These are phyloP conservation scores for Xanthoconium separans DNA, from an alignment of 1,284 basidiomycete genomes.

Conservation along the genomic window DNA sequence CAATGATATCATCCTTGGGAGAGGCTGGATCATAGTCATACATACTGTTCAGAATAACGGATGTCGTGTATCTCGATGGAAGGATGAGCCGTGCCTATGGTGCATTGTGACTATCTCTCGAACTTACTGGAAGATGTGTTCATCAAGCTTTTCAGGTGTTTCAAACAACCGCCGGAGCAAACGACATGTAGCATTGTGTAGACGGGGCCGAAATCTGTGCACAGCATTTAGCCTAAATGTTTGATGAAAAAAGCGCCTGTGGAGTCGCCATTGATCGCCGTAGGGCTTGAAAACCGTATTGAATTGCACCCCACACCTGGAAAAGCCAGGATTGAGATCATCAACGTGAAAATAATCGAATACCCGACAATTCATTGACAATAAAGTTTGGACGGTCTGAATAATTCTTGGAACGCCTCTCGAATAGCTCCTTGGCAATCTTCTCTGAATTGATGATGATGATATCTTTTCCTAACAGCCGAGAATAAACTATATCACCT, in stretches of 20 bases:
- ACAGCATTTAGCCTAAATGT: not conserved
- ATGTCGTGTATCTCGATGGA: not conserved
- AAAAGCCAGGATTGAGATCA: too few species aligned
- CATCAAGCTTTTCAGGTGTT: not conserved
- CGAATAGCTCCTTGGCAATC: not conserved
- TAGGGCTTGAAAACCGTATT: not conserved
- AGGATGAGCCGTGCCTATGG: not conserved
- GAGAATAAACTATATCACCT: not conserved
- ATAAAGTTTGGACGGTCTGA: not conserved
- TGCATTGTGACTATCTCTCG: not conserved
- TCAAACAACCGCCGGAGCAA: not conserved
- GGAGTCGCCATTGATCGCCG: not conserved
- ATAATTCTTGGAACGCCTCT: not conserved
- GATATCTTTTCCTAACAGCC: not conserved
- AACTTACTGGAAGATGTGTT: not conserved
- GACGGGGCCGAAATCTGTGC: not conserved
- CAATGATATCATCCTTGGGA: not conserved
- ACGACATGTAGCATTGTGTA: not conserved
- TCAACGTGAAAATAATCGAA: not conserved
- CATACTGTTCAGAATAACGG: not conserved
- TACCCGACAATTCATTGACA: not conserved
- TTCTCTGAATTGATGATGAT: not conserved
- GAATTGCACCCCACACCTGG: not conserved
- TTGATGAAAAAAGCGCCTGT: not conserved
- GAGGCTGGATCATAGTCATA: not conserved